Conservation (phyloP, 2,329 filamentous ascomycete species). For the Monilinia vaccinii-corymbosi region DNA sequence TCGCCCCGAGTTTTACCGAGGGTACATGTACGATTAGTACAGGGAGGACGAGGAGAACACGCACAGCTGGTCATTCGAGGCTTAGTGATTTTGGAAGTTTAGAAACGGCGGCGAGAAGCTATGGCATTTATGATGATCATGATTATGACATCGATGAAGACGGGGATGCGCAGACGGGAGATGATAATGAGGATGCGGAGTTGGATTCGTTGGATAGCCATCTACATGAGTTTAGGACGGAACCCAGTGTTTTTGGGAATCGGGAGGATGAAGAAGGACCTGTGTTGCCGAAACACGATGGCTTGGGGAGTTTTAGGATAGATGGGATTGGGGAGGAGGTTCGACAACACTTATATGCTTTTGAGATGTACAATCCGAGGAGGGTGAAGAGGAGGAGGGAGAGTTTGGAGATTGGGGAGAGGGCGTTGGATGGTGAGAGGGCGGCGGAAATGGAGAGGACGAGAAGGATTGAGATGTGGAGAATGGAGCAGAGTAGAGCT, state of each 20-base stretch:
- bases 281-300: constrained; percentile 86
- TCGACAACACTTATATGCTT: constrained; percentile 81
- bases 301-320: constrained; percentile 73
- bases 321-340: constrained; percentile 48
- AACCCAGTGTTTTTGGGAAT: constrained; percentile 30
- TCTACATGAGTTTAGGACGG: constrained; percentile 74
- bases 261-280: constrained; percentile 33
- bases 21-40: constrained; percentile 59
- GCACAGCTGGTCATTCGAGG: constrained; percentile 59
- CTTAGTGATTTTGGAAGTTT: constrained; percentile 76
- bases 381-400: constrained; percentile 48
- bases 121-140: constrained; percentile 48
- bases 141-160: constrained; percentile 40
- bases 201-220: constrained; percentile 91
- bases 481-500: constrained; percentile 78
- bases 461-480: constrained; percentile 83
- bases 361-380: constrained; percentile 74
- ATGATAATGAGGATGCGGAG: constrained; percentile 60
- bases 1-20: constrained; percentile 56
- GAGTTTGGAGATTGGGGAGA: constrained; percentile 41
- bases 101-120: constrained; percentile 56
- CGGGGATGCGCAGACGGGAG: constrained; percentile 44
- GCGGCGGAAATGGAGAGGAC: constrained; percentile 64
- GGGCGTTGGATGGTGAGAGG: constrained; percentile 44
- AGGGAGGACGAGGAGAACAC: constrained; percentile 48